phyloP scores from a whole-genome alignment of 2,329 filamentous ascomycete genomes.

The Colletotrichum aenigma region DNA sequence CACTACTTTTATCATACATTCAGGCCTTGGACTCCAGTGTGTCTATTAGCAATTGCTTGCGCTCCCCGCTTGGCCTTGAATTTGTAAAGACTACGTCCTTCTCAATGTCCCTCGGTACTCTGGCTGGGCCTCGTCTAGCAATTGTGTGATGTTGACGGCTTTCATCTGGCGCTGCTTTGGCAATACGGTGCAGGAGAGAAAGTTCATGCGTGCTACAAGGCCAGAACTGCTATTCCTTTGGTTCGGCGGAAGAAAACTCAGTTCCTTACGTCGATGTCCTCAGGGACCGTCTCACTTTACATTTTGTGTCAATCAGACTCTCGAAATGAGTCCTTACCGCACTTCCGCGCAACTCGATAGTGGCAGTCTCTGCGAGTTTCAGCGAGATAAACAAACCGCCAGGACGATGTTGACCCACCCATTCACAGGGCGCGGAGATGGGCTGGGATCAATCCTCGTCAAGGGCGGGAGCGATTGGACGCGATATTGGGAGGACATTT shows the following conservation, averaged over 20 bases:
- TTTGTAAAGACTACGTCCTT: not conserved
- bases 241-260: not conserved
- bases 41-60: not conserved
- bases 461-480: not conserved
- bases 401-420: not conserved
- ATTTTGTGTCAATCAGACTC: not conserved
- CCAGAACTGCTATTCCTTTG: not conserved
- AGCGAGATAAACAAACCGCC: not conserved
- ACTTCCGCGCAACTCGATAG: not conserved
- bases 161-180: not conserved
- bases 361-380: not conserved
- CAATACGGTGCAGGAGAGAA: not conserved
- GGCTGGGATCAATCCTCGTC: not conserved
- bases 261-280: not conserved
- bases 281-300: not conserved
- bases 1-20: not conserved
- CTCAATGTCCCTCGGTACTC: not conserved
- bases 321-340: not conserved
- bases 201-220: not conserved
- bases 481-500: not conserved
- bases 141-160: not conserved
- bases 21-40: not conserved
- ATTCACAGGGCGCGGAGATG: not conserved
- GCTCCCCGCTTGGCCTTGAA: not conserved
- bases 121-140: accelerated